Conservation (phyloP, 331 rosid genomes). For the Arachis monticola region DNA sequence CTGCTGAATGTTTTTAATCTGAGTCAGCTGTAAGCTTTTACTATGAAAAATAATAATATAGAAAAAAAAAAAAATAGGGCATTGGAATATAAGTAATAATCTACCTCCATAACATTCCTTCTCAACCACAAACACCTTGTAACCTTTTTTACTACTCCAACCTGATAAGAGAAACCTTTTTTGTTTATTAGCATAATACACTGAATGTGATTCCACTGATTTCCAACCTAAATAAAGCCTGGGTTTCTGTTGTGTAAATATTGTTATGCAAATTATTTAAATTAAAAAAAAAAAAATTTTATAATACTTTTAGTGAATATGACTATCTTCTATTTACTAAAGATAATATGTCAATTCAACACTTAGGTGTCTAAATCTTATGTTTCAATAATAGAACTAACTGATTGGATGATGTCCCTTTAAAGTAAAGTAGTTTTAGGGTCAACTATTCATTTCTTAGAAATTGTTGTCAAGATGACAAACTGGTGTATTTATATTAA, state of each 20-base stretch:
- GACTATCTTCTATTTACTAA: too few species aligned
- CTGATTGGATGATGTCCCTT: slow-evolving; percentile 5
- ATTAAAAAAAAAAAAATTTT: too few species aligned
- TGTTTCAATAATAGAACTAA: too few species aligned
- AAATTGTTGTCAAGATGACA: slow-evolving; percentile 23
- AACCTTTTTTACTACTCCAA: slow-evolving; percentile 33
- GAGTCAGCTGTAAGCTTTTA: slow-evolving; percentile 38
- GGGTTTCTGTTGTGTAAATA: too few species aligned
- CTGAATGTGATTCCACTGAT: too few species aligned
- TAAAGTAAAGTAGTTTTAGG: slow-evolving; percentile 38
- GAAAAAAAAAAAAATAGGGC: background rate
- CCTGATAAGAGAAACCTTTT: too few species aligned
- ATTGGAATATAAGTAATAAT: slow-evolving; percentile 35
- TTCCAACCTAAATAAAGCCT: too few species aligned
- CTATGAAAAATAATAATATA: background rate
- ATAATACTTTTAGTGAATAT: too few species aligned
- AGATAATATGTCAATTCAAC: too few species aligned
- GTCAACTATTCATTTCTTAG: slow-evolving; percentile 3
- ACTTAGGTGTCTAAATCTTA: too few species aligned
- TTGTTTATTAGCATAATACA: too few species aligned
- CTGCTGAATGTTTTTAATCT: slow-evolving; percentile 1
- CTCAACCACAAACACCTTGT: slow-evolving; percentile 23
- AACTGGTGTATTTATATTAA: background rate
- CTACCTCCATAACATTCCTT: slow-evolving; percentile 21
- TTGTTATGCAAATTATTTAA: too few species aligned